Conservation (phyloP, 805 yeast species). For the Zygotorulaspora danielsina region DNA sequence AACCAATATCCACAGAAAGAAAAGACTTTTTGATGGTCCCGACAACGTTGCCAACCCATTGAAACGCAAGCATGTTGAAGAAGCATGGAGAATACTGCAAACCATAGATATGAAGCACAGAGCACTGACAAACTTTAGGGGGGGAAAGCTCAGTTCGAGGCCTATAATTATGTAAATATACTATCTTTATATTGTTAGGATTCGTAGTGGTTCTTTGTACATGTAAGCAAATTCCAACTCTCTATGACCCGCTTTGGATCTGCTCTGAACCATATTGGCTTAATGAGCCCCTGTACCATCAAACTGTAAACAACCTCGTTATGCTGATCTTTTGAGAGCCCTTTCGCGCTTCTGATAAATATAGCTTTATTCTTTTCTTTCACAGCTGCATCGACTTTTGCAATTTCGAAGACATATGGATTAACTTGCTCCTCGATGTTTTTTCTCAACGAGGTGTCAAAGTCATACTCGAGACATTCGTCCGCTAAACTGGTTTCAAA, state of each 20-base stretch:
- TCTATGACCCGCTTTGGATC: conserved; percentile 24
- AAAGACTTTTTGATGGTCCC: conserved; percentile 78
- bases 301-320: conserved; percentile 23
- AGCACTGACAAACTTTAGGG: conserved; percentile 67
- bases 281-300: conserved; percentile 19
- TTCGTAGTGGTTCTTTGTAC: too few relatives aligned
- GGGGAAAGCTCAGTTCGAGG: conserved; percentile 36
- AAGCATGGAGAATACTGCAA: conserved; percentile 84
- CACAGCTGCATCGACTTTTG: conserved; percentile 20
- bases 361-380: conserved; percentile 20
- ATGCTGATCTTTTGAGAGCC: conserved; percentile 16
- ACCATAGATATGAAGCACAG: conserved; percentile 50
- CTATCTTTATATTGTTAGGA: background rate
- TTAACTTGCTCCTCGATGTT: conserved; percentile 19
- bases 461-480: conserved; percentile 16
- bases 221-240: conserved; percentile 24
- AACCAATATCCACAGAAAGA: conserved; percentile 45
- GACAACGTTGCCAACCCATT: conserved; percentile 78
- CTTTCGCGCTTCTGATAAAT: conserved; percentile 12
- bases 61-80: conserved; percentile 73
- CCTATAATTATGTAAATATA: conserved; percentile 35
- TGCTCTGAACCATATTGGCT: conserved; percentile 24
- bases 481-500: conserved; percentile 9
- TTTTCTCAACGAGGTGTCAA: conserved; percentile 9
- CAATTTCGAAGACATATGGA: conserved; percentile 28